phyloP scores from a whole-genome alignment of 352 stramenopile genomes.

The Sclerospora graminicola region DNA sequence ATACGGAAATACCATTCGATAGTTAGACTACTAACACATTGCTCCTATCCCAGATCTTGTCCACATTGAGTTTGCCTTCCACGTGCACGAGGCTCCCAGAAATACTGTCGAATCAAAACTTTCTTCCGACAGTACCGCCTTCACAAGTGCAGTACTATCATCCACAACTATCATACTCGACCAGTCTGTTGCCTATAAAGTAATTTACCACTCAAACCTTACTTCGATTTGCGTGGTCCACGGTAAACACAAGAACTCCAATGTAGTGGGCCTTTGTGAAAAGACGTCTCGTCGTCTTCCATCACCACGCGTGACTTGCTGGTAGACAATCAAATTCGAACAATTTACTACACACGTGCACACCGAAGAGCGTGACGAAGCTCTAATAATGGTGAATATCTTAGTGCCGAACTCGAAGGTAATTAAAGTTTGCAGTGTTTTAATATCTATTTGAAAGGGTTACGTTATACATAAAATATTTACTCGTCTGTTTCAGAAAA shows the following conservation, averaged over 20 bases:
- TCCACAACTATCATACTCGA: slow-evolving; percentile 48
- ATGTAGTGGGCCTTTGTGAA: slow-evolving; percentile 61
- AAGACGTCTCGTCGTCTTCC: slow-evolving; percentile 17
- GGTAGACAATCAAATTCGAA: too few species aligned
- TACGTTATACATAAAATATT: too few species aligned
- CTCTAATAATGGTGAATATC: slow-evolving; percentile 20
- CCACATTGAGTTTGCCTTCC: too few species aligned
- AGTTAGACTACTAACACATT: too few species aligned
- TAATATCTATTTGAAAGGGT: too few species aligned
- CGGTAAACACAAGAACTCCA: slow-evolving; percentile 50
- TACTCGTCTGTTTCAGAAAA: too few species aligned
- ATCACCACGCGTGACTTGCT: slow-evolving; percentile 49
- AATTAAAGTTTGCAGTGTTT: too few species aligned
- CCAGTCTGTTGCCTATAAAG: neutral
- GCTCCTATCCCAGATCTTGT: too few species aligned
- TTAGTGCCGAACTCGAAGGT: neutral
- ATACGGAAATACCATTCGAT: too few species aligned
- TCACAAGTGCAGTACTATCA: slow-evolving; percentile 56
- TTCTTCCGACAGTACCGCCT: slow-evolving; percentile 49
- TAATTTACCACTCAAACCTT: neutral
- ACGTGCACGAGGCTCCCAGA: too few species aligned
- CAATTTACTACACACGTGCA: too few species aligned
- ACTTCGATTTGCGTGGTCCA: slow-evolving; percentile 47
- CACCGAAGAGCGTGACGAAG: slow-evolving; percentile 51
- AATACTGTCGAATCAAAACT: too few species aligned